A percentile compares a stretch with the other conserved stretches of the same genome.
Conservation (phyloP, 1,284 basidiomycete genomes). For the Ustilago cynodontis region DNA sequence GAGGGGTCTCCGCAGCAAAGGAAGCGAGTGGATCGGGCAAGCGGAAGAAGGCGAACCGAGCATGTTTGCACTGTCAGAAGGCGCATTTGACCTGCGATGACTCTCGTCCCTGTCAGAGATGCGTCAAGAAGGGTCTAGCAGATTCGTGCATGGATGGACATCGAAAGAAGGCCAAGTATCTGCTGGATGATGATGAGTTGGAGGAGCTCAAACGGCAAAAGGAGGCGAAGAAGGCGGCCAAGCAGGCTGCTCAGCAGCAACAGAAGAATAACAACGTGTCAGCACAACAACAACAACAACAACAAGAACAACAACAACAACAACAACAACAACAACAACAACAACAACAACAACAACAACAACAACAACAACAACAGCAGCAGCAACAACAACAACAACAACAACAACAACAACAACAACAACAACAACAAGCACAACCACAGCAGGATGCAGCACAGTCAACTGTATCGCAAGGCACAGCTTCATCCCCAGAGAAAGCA, state of each 20-base stretch:
- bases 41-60: constrained; percentile 86
- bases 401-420: constrained; percentile 12
- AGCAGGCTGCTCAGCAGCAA: constrained; percentile 33
- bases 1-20: constrained; percentile 6
- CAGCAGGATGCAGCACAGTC: constrained; percentile 25
- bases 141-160: constrained; percentile 91
- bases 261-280: background rate
- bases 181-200: constrained; percentile 68
- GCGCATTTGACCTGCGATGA: constrained; percentile 98
- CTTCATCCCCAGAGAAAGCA: constrained; percentile 33
- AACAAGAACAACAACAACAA: constrained; percentile 1
- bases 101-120: constrained; percentile 91
- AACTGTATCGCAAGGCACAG: constrained; percentile 12
- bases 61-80: constrained; percentile 92
- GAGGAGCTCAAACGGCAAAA: constrained; percentile 58
- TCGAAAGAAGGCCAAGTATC: constrained; percentile 97
- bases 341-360: constrained; percentile 5
- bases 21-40: constrained; percentile 29
- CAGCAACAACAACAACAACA: background rate
- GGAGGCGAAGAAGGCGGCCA: constrained; percentile 51
- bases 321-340: constrained; percentile 4
- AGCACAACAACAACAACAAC: constrained; percentile 11
- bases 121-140: constrained; percentile 91
- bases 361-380: constrained; percentile 21
- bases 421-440: background rate